Conservation (phyloP, 345 rosid species). For the Garcia nutans region DNA sequence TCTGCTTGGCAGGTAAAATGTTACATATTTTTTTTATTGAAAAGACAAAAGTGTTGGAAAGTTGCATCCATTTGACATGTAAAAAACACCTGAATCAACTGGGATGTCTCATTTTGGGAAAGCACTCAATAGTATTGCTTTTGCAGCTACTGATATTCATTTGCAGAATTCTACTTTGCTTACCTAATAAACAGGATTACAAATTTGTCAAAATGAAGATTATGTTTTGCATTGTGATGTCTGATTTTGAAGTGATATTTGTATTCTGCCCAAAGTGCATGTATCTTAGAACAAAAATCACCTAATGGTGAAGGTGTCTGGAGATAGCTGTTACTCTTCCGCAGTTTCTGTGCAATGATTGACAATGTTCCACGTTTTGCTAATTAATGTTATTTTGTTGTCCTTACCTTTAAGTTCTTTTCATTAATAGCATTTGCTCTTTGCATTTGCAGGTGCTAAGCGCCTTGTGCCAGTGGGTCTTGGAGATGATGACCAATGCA, state of each 20-base stretch:
- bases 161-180: too few relatives aligned
- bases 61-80: too few relatives aligned
- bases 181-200: too few relatives aligned
- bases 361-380: neutral
- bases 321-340: neutral
- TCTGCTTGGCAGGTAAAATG: neutral
- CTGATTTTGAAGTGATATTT: neutral
- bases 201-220: neutral
- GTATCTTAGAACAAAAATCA: neutral
- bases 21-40: neutral
- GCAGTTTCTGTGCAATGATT: neutral
- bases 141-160: too few relatives aligned
- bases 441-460: slow-evolving; percentile 56
- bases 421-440: neutral
- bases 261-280: neutral
- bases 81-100: too few relatives aligned
- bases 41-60: neutral
- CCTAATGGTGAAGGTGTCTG: neutral
- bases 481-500: slow-evolving; percentile 99
- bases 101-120: too few relatives aligned
- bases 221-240: neutral
- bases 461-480: slow-evolving; percentile 73
- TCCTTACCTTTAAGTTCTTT: neutral
- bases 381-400: neutral
- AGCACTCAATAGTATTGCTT: too few relatives aligned